Conservation (phyloP, 2,329 filamentous ascomycete genomes). For the Alternaria rosae region DNA sequence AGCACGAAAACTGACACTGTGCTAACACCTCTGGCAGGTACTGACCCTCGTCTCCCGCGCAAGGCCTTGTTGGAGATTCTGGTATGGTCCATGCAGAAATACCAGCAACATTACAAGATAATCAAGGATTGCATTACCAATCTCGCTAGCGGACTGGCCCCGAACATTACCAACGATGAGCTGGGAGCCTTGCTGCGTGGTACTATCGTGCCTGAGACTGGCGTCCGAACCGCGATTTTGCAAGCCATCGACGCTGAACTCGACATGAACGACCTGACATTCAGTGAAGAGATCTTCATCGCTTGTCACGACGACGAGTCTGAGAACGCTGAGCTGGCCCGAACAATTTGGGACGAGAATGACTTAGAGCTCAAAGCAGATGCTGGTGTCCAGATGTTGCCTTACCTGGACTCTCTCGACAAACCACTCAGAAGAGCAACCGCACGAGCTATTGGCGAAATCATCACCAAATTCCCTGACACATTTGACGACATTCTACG, state of each 20-base stretch:
- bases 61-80: slow-evolving; percentile 74
- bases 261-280: slow-evolving; percentile 85
- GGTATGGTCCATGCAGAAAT: slow-evolving; percentile 83
- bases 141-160: slow-evolving; percentile 81
- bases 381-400: slow-evolving; percentile 72
- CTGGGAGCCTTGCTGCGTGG: slow-evolving; percentile 79
- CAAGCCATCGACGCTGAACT: slow-evolving; percentile 92
- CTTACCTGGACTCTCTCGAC: slow-evolving; percentile 82
- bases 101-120: slow-evolving; percentile 92
- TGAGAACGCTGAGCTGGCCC: slow-evolving; percentile 83
- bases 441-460: slow-evolving; percentile 80
- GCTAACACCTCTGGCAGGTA: slow-evolving; percentile 50
- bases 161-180: slow-evolving; percentile 78
- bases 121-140: slow-evolving; percentile 93
- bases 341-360: slow-evolving; percentile 95
- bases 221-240: slow-evolving; percentile 83
- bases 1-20: background rate
- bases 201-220: slow-evolving; percentile 76
- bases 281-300: slow-evolving; percentile 92
- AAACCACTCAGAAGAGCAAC: slow-evolving; percentile 83
- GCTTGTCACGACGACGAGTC: slow-evolving; percentile 89
- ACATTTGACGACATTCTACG: slow-evolving; percentile 69
- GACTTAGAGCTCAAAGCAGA: slow-evolving; percentile 73
- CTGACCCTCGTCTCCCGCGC: slow-evolving; percentile 78
- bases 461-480: slow-evolving; percentile 67